Evolutionary conservation across 2,329 filamentous ascomycete genomes (phyloP).

Genomic region (Paracorniculantispora psalliotae): DNA sequence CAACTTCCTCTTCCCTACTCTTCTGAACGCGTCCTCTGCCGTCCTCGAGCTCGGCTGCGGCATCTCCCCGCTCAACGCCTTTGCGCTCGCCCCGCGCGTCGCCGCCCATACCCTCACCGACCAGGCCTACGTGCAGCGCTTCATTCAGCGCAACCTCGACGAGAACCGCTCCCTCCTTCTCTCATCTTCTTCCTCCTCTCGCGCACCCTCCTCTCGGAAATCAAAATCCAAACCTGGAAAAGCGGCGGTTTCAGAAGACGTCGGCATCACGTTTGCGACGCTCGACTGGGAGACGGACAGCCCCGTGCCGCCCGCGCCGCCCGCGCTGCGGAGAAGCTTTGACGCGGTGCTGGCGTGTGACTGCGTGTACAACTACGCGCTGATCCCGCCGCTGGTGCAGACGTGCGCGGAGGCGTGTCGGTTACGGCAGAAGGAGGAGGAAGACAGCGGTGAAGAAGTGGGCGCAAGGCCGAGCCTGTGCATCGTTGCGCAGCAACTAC

Average conservation of each 20-base stretch:
- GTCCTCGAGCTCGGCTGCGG: constrained; percentile 86
- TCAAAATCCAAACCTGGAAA: background rate
- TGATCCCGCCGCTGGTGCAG: constrained; percentile 76
- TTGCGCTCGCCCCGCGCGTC: constrained; percentile 60
- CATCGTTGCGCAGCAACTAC: constrained; percentile 82
- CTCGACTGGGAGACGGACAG: constrained; percentile 84
- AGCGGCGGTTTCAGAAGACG: background rate
- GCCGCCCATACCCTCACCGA: constrained; percentile 74
- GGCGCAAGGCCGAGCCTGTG: constrained; percentile 46
- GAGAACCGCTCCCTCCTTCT: constrained; percentile 43
- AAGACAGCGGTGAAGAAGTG: background rate
- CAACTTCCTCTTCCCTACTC: constrained; percentile 55
- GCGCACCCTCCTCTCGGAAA: no score
- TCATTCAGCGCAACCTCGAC: constrained; percentile 71
- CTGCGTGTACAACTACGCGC: constrained; percentile 89
- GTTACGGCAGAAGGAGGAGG: constrained; percentile 37
- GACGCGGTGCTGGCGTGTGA: constrained; percentile 81
- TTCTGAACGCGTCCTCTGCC: constrained; percentile 51
- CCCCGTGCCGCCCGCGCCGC: constrained; percentile 52
- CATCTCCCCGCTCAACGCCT: constrained; percentile 72
- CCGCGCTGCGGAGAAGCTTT: constrained; percentile 46
- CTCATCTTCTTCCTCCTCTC: background rate
- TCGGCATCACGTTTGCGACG: constrained; percentile 50
- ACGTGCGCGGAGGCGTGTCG: constrained; percentile 72
- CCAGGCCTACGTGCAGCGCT: constrained; percentile 74